Percentiles rank a stretch among this genome's conserved stretches.
phyloP scores from a whole-genome alignment of 495 filamentous ascomycete genomes.

The Aspergillus funiculosus region DNA sequence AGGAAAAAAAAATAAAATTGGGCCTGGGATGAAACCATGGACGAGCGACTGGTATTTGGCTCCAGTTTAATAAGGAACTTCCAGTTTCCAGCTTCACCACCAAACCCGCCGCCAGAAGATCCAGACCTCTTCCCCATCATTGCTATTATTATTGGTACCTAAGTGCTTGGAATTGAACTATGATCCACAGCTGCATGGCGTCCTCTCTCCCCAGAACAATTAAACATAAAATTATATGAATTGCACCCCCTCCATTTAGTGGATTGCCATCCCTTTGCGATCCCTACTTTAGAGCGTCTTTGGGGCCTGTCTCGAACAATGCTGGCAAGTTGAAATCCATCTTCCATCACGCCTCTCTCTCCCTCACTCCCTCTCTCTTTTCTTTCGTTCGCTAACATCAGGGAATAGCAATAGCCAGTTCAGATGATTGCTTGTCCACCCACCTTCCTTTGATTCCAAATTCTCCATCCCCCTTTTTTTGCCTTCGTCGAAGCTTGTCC shows the following conservation, averaged over 20 bases:
- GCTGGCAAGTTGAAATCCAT: neutral
- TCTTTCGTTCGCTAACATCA: neutral
- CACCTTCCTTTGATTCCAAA: constrained; percentile 1
- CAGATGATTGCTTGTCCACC: neutral
- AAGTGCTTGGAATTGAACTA: neutral
- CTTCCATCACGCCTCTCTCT: constrained; percentile 2
- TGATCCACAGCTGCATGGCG: neutral
- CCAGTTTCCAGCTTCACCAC: neutral
- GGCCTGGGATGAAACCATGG: constrained; percentile 7
- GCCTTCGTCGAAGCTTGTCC: constrained; percentile 7
- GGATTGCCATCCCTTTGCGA: constrained; percentile 8
- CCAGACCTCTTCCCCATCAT: neutral
- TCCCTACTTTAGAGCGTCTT: constrained; percentile 9
- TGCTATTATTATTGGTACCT: neutral
- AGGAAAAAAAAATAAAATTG: too few species aligned
- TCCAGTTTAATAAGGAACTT: constrained; percentile 2
- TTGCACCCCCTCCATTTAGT: neutral
- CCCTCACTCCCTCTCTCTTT: constrained; percentile 2
- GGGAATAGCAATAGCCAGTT: neutral
- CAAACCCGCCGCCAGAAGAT: neutral
- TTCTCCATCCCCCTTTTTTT: neutral
- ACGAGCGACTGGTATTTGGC: neutral
- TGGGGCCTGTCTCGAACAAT: neutral
- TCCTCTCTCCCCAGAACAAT: neutral
- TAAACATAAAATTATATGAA: constrained; percentile 1